Evolutionary conservation across 257 asterid genomes (phyloP).

Genomic region (Ajuga chamaepitys): DNA sequence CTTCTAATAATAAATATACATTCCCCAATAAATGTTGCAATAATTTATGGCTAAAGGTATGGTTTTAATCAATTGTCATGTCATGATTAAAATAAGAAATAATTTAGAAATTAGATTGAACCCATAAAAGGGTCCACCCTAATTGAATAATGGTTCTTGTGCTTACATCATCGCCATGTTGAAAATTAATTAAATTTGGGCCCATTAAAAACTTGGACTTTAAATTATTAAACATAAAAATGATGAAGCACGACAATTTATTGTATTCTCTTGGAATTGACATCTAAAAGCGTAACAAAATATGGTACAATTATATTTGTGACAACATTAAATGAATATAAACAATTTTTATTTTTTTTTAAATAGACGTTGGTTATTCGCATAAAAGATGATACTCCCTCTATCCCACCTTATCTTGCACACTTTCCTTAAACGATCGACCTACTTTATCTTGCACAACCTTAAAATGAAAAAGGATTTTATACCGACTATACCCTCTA

Average conservation of each 20-base stretch:
- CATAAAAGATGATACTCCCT: too few species aligned
- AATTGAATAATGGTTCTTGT: neutral
- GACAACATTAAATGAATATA: neutral
- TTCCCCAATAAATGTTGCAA: too few species aligned
- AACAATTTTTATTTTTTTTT: too few species aligned
- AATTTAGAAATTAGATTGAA: neutral
- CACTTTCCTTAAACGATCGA: too few species aligned
- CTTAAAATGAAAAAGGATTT: too few species aligned
- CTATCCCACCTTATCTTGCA: too few species aligned
- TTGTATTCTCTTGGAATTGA: neutral
- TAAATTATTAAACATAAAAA: conserved; percentile 8
- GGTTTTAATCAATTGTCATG: neutral
- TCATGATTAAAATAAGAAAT: conserved; percentile 1
- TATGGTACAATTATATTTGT: neutral
- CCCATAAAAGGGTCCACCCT: neutral
- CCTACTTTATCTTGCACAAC: too few species aligned
- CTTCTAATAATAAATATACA: too few species aligned
- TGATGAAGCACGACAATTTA: neutral
- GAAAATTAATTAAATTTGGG: neutral
- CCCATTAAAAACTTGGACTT: conserved; percentile 1
- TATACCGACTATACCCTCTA: too few species aligned
- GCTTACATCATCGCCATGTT: conserved; percentile 7
- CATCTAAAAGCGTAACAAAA: neutral
- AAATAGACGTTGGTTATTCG: too few species aligned
- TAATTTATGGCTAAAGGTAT: neutral